These are phyloP conservation scores for Olyra latifolia DNA, from an alignment of 176 grass and related monocot species.

Conservation along the genomic window DNA sequence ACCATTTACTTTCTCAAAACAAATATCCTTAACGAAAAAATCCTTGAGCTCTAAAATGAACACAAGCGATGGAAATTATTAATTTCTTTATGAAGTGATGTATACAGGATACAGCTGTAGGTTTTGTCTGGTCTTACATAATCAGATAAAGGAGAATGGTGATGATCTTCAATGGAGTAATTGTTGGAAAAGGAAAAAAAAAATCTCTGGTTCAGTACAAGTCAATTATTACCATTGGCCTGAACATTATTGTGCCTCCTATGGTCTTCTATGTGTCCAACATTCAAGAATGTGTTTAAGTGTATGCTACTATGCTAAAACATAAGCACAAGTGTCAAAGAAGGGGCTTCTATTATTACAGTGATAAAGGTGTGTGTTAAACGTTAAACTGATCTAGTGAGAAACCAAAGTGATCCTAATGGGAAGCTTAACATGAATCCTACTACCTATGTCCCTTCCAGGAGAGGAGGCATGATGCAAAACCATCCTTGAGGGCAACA, in stretches of 20 bases:
- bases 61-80: neutral
- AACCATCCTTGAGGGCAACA: neutral
- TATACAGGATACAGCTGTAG: neutral
- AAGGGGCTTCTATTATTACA: neutral
- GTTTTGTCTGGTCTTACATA: neutral
- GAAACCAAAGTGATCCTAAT: neutral
- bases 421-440: neutral
- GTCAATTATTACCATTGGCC: neutral
- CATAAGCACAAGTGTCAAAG: neutral
- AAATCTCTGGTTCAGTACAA: neutral
- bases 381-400: neutral
- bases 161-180: neutral
- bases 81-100: neutral
- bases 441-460: neutral
- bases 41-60: neutral
- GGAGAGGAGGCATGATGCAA: neutral
- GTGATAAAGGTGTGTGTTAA: neutral
- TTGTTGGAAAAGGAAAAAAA: neutral
- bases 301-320: neutral
- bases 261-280: neutral
- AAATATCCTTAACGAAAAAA: neutral
- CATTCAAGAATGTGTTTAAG: too few relatives aligned
- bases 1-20: neutral
- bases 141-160: neutral
- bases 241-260: neutral